Base-by-base conservation (phyloP, 306 rosid species). In the Rubus parviflorus region DNA sequence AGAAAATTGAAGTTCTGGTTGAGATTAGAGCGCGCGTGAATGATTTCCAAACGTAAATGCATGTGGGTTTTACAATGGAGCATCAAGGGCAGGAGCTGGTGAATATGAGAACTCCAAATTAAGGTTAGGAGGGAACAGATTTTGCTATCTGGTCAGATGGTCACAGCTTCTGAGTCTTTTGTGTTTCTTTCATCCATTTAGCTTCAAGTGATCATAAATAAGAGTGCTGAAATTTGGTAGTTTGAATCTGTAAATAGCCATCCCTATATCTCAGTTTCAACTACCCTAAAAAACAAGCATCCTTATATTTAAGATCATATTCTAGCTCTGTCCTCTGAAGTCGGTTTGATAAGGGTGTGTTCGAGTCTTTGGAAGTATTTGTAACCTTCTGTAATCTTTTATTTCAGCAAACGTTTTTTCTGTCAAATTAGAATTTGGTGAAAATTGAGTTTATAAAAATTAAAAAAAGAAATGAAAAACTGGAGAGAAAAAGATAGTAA, bases 1-100 rank as follows among this genome's bases (percentile, higher is more conserved):
- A 45, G 35, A 30, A 30, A 11, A 3, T 70, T 66, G 56, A 53
- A 61, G 35, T 80, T 73, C 61, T 61, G 77, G 60, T 20, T 74
- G 73, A 62, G 77, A 58, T 43, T 58, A 60, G 77, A 57, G 14
- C 4, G 0, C 5, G 30, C 16, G 66, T 40, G 30, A 58, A 73
- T 41, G 16, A 58, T 25, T 6, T 5, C 67, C 42, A 30, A 61
- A 38, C n/a, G 6, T 23, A 11, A 11, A 4, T 10, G 38, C 13
- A 58, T 8, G 16, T 23, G 11, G 17, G 38, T 58, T 7, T 16
- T 9, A 16, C 38, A 7, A 30, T 30, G 67, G 19, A 61, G 67
- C 42, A 61, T 61, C 42, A 61, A 14, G 61, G 64, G 25, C 77
- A 22, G 25, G 10, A 73, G 66, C 67, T 41, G 16, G 23, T 73